Evolutionary conservation across 1,284 basidiomycete genomes (phyloP).

Genomic region (Tilletiopsis washingtonensis): DNA sequence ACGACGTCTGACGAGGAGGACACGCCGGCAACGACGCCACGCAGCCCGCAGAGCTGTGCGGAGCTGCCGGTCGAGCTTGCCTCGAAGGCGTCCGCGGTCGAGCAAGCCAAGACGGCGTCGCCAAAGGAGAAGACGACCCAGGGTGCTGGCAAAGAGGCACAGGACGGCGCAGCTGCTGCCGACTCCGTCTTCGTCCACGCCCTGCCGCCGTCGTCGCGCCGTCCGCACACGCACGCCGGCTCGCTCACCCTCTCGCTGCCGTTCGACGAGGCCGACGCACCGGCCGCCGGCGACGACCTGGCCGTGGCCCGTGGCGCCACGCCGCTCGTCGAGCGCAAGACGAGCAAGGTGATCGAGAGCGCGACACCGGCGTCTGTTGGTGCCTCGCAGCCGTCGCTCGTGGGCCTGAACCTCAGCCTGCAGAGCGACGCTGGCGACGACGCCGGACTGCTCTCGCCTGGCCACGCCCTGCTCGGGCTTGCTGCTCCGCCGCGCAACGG

Average conservation of each 20-base stretch:
- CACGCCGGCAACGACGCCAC: constrained; percentile 10
- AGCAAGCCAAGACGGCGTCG: neutral
- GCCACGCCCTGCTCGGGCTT: neutral
- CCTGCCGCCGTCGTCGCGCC: constrained; percentile 3
- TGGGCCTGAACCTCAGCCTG: neutral
- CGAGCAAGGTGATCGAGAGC: neutral
- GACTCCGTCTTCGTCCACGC: constrained; percentile 11
- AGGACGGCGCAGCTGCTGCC: neutral
- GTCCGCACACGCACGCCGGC: constrained; percentile 8
- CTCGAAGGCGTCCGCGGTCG: no score
- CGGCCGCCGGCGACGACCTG: neutral
- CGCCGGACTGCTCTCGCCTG: neutral
- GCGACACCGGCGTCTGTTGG: neutral
- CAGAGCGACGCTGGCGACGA: neutral
- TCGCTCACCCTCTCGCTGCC: constrained; percentile 9
- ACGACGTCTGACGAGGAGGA: constrained; percentile 1
- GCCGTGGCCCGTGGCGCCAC: neutral
- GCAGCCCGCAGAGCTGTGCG: constrained; percentile 5
- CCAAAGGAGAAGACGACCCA: neutral
- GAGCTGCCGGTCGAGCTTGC: neutral
- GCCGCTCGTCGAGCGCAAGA: neutral
- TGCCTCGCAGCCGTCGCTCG: neutral
- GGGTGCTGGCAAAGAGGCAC: neutral
- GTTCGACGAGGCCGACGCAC: constrained; percentile 1
- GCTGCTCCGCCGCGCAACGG: no score